Percentiles rank a stretch among this genome's conserved stretches.
Evolutionary conservation across 148 eudicot species (phyloP).

Genomic region (Fagopyrum tataricum): DNA sequence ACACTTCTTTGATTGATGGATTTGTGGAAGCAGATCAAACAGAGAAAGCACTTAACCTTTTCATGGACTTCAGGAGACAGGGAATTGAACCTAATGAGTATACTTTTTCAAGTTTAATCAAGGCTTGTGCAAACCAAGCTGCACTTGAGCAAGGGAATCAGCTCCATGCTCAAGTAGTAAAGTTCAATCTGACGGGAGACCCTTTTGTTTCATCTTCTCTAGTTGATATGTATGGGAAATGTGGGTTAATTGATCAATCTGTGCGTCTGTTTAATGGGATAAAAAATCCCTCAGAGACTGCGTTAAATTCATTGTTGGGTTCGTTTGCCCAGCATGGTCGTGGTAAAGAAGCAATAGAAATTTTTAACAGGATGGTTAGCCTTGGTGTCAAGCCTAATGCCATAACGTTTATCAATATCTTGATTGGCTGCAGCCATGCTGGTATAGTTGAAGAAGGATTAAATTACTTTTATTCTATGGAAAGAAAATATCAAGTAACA

Average conservation of each 20-base stretch:
- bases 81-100: conserved; percentile 38
- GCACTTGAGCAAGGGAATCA: conserved; percentile 43
- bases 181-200: conserved; percentile 23
- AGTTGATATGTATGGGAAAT: conserved; percentile 46
- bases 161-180: conserved; percentile 38
- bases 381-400: conserved; percentile 30
- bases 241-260: conserved; percentile 40
- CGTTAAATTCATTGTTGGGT: conserved; percentile 35
- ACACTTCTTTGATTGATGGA: conserved; percentile 39
- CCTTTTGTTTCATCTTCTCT: conserved; percentile 31
- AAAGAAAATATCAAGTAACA: conserved; percentile 22
- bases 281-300: conserved; percentile 18
- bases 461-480: conserved; percentile 34
- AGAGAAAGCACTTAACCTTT: conserved; percentile 25
- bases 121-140: conserved; percentile 48
- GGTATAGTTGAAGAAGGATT: conserved; percentile 45
- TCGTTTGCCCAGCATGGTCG: conserved; percentile 41
- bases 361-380: conserved; percentile 26
- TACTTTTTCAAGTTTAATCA: conserved; percentile 38
- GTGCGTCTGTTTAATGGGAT: conserved; percentile 22
- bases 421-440: conserved; percentile 53
- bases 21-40: conserved; percentile 29
- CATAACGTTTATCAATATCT: conserved; percentile 35
- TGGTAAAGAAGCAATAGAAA: conserved; percentile 25
- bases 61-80: conserved; percentile 24